phyloP scores from a whole-genome alignment of 1,284 basidiomycete genomes.

The Microbotryum lychnidis-dioicae region DNA sequence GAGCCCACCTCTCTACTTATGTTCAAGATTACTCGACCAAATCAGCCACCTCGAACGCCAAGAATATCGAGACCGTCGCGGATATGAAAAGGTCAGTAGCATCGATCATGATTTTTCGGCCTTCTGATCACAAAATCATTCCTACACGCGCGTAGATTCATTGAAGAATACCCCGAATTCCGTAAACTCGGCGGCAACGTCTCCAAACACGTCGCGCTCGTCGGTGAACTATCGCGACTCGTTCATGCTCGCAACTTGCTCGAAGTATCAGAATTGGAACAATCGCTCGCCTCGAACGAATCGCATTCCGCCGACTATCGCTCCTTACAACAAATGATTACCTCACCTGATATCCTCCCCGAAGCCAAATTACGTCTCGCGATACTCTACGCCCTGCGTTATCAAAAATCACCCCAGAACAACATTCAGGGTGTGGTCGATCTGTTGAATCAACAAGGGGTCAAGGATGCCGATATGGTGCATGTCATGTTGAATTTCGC shows the following conservation, averaged over 20 bases:
- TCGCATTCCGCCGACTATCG: background rate
- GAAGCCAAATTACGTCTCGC: conserved; percentile 84
- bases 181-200: conserved; percentile 94
- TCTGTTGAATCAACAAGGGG: conserved; percentile 69
- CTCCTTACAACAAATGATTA: conserved; percentile 62
- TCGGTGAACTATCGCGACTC: conserved; percentile 86
- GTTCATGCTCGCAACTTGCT: conserved; percentile 79
- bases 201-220: conserved; percentile 92
- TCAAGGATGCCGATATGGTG: conserved; percentile 84
- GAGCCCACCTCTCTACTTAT: conserved; percentile 83
- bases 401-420: conserved; percentile 81
- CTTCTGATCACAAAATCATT: background rate
- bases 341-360: conserved; percentile 57
- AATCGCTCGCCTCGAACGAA: conserved; percentile 86
- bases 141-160: conserved; percentile 48
- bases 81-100: conserved; percentile 71
- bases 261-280: conserved; percentile 89
- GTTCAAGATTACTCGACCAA: conserved; percentile 88
- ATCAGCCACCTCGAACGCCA: conserved; percentile 57
- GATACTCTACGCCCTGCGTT: conserved; percentile 89
- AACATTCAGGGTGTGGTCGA: conserved; percentile 79
- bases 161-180: conserved; percentile 98
- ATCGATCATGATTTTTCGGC: background rate
- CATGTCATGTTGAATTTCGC: conserved; percentile 90
- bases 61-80: conserved; percentile 84